Evolutionary conservation across 495 filamentous ascomycete genomes (phyloP), one percentile per base, ranked within the genome.

Genomic region (Hypoxylon lenormandii): DNA sequence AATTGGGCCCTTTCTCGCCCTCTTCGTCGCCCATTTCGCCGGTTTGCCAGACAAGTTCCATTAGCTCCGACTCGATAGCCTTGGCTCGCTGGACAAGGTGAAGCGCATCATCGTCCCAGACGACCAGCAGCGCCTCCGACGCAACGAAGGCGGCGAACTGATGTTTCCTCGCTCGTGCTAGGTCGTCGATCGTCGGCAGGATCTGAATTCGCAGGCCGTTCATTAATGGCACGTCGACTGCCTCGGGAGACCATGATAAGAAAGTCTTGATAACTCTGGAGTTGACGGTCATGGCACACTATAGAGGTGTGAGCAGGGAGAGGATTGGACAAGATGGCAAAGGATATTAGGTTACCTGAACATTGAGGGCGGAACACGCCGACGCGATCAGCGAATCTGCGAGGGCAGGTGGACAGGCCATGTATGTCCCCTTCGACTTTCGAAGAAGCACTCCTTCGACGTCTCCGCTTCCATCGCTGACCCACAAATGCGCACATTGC

Each of bases 221-320:
- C 76, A 85, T 86, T 36, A 92, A 75, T 5, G 90, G 90, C n/a
- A 92, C 90, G 56, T 91, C 89, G 22, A 88, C 82, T 1, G 87
- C 88, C 56, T 89, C 88, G 6, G 90, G 88, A 15, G 87, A 87
- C 86, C 87, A 91, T 53, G 86, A 81, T 37, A 92, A 74, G 74
- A 91, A 92, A 0, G 87, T 88, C 80, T 90, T 90, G 78, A 92
- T 89, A 37, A 92, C 87, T 72, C 89, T 76, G 3, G 90, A 92
- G 72, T 89, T 90, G 51, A 92, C 85, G 6, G 90, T 92, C 89
- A 92, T 92, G n/a, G 90, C 89, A 71, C 83, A 87, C 88, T 91
- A 23, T 55, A 2, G 11, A 45, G 3, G 0, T 15, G 40, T 71
- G n/a, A 71, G 70, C 40, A 30, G 18, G 19, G 28, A 40, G 10